Evolutionary conservation across 345 rosid species (phyloP).

Genomic region (Gossypium turneri): DNA sequence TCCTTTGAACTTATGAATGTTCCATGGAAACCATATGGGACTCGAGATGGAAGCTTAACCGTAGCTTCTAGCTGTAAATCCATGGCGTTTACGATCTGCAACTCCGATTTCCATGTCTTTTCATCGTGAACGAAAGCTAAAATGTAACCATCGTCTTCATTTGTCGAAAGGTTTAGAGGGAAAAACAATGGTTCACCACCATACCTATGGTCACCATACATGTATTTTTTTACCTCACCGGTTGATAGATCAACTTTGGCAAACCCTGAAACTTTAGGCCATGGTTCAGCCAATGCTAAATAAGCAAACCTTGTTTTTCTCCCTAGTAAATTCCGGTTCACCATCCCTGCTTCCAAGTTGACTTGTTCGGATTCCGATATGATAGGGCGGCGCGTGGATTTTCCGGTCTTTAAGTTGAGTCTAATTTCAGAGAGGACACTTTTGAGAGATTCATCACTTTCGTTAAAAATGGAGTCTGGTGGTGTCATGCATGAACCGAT

Average conservation of each 20-base stretch:
- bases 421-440: conserved; percentile 80
- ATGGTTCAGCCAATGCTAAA: conserved; percentile 76
- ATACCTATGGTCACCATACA: conserved; percentile 56
- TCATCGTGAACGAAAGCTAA: conserved; percentile 76
- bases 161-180: conserved; percentile 29
- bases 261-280: conserved; percentile 88
- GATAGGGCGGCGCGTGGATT: conserved; percentile 62
- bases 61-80: conserved; percentile 58
- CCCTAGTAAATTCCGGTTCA: conserved; percentile 66
- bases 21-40: conserved; percentile 42
- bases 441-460: conserved; percentile 60
- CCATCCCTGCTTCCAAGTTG: conserved; percentile 90
- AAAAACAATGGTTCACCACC: conserved; percentile 83
- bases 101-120: conserved; percentile 66
- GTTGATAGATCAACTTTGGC: conserved; percentile 67
- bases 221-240: conserved; percentile 51
- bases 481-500: conserved; percentile 92
- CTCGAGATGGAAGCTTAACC: conserved; percentile 71
- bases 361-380: conserved; percentile 47
- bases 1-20: conserved; percentile 51
- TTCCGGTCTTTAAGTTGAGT: conserved; percentile 55
- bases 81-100: conserved; percentile 64
- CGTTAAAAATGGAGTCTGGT: conserved; percentile 83
- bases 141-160: conserved; percentile 64
- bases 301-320: conserved; percentile 67